Base-by-base conservation (phyloP, 768 basidiomycete species). In the Lactarius deliciosus region DNA sequence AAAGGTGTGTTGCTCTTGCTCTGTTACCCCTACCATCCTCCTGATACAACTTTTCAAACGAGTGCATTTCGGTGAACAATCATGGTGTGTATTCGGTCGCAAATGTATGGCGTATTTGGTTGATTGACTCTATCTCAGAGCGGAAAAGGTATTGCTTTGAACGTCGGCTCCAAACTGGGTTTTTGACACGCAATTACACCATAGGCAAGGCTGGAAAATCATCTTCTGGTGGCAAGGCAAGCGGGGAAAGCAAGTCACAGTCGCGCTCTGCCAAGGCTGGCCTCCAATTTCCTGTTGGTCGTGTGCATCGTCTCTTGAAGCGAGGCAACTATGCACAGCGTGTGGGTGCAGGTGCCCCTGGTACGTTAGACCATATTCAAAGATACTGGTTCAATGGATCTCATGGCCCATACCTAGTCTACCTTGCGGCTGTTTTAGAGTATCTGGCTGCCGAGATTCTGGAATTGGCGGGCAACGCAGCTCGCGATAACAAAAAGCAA, bases 381-480 rank as follows among this genome's bases (percentile, higher is more conserved):
- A 16, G 41, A 41, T 18, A 18, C 1, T 11, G 2, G 28, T 15
- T 22, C 68, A 32, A 63, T 57, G 56, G 32, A 57, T 22, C 47
- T 40, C 8, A 11, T 18, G 36, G 20, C 20, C 32, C 59, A n/a
- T 38, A 5, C 34, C 34, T 61, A 90, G 91, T 95, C 60, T 94
- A 95, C 79, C 87, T 94, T 63, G 92, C 92, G 41, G 92, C 92
- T 22, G 92, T 94, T 68, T 87, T 95, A 64, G 94, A 94, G 79
- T 93, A 96, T 76, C 88, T 96, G 68, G 90, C 92, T 66, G 94
- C 94, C 56, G 94, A 96, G 78, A 94, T 96, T 76, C 88, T 96
- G 70, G 94, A 96, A 77, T 83, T 96, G 43, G 94, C 94, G 68
- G 94, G 94, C 47, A 91, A 91, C 72, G 91, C 91, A 18, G 91